A percentile compares a stretch with the other conserved stretches of the same genome.
Evolutionary conservation across 257 asterid genomes (phyloP).

Genomic region (Knoxia roxburghii): DNA sequence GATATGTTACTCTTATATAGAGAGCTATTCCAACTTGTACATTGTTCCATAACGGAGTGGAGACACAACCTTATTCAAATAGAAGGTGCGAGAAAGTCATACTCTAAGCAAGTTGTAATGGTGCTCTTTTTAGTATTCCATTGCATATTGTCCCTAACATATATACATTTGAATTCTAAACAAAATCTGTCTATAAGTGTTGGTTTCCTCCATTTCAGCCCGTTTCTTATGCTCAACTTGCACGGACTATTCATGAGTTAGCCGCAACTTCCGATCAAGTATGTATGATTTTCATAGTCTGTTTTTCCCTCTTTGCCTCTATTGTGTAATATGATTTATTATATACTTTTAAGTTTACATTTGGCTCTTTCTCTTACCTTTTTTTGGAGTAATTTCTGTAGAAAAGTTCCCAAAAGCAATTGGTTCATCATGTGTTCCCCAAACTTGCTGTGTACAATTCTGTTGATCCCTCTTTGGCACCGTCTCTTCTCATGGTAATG

Average conservation of each 20-base stretch:
- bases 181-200: conserved; percentile 3
- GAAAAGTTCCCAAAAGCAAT: conserved; percentile 96
- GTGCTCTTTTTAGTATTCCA: not conserved
- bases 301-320: too few species aligned
- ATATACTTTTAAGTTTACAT: conserved; percentile 4
- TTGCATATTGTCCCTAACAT: not conserved
- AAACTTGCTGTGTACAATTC: conserved; percentile 99
- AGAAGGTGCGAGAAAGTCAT: not conserved
- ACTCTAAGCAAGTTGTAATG: not conserved
- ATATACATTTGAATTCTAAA: conserved; percentile 19
- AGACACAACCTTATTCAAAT: not conserved
- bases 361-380: conserved; percentile 2
- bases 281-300: conserved; percentile 21
- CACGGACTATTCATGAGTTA: conserved; percentile 96
- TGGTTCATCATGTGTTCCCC: conserved; percentile 93
- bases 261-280: conserved; percentile 98
- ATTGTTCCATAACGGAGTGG: not conserved
- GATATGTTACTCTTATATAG: not conserved
- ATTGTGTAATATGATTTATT: not conserved
- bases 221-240: conserved; percentile 98
- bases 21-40: too few species aligned
- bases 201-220: conserved; percentile 47
- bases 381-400: conserved; percentile 30
- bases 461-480: conserved; percentile 98
- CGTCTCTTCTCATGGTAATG: conserved; percentile 93